These are phyloP conservation scores for Cnidoscolus chayamansa DNA, from an alignment of 441 rosid species.

Conservation along the genomic window DNA sequence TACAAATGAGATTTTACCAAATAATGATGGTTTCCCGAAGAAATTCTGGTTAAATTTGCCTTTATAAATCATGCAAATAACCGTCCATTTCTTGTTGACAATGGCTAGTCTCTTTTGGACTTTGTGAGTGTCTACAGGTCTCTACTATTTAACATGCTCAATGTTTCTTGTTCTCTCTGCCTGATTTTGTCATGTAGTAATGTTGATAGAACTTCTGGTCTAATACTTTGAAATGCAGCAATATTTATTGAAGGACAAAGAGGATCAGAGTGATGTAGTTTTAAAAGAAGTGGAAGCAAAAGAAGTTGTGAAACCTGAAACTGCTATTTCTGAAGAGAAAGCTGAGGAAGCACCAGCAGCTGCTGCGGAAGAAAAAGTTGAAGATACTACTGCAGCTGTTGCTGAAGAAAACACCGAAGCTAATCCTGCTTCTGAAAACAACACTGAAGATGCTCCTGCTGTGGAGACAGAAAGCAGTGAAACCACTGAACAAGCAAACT, in stretches of 20 bases:
- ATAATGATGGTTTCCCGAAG: not conserved
- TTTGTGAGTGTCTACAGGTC: not conserved
- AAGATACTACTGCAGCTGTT: slow-evolving; percentile 23
- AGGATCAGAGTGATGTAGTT: slow-evolving; percentile 40
- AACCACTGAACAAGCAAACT: slow-evolving; percentile 33
- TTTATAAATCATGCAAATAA: not conserved
- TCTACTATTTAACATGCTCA: not conserved
- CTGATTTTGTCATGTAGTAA: slow-evolving; percentile 1
- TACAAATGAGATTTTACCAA: not conserved
- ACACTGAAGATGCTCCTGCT: slow-evolving; percentile 37
- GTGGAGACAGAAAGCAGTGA: slow-evolving; percentile 45
- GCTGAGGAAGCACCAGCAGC: slow-evolving; percentile 38
- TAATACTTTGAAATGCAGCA: slow-evolving; percentile 44
- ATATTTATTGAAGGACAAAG: slow-evolving; percentile 69
- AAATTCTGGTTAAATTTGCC: too few species aligned
- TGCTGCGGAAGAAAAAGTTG: slow-evolving; percentile 18
- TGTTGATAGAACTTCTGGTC: slow-evolving; percentile 9
- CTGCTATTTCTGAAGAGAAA: slow-evolving; percentile 37
- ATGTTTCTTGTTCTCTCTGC: not conserved
- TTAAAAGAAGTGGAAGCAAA: slow-evolving; percentile 53
- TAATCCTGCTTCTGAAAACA: slow-evolving; percentile 38
- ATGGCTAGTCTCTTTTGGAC: not conserved
- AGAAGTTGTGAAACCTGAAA: slow-evolving; percentile 42
- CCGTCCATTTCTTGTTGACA: not conserved
- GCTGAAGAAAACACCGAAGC: slow-evolving; percentile 51